These are phyloP conservation scores for Hygrophoropsis aurantiaca DNA, from an alignment of 768 basidiomycete species.

Conservation along the genomic window DNA sequence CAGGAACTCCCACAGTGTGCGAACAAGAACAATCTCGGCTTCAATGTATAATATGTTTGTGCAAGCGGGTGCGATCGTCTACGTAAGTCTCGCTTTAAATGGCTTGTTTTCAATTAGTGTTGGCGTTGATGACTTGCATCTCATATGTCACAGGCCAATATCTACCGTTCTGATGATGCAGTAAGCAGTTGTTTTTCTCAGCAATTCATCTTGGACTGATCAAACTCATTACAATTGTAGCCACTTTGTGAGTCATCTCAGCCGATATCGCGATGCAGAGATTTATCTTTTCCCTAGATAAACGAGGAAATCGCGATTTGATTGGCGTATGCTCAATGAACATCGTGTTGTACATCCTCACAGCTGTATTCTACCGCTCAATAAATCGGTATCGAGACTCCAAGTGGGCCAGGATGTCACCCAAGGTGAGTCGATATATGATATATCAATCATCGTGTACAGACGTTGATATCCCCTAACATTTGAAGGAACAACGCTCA, in stretches of 20 bases:
- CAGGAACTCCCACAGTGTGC: conserved; percentile 59
- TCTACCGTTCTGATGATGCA: conserved; percentile 54
- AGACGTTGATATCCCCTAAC: conserved; percentile 29
- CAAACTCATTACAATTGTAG: background rate
- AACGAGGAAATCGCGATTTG: conserved; percentile 56
- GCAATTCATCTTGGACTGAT: background rate
- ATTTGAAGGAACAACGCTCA: conserved; percentile 47
- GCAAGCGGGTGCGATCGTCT: conserved; percentile 53
- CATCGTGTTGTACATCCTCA: conserved; percentile 48
- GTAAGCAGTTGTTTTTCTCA: conserved; percentile 17
- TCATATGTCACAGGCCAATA: conserved; percentile 42
- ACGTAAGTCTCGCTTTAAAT: conserved; percentile 29
- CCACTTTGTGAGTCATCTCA: conserved; percentile 21
- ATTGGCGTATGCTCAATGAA: conserved; percentile 57
- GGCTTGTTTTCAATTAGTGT: too few species aligned
- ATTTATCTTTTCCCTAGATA: conserved; percentile 37
- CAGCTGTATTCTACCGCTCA: conserved; percentile 54
- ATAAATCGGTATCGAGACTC: conserved; percentile 48
- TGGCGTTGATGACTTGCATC: too few species aligned
- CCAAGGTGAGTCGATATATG: too few species aligned
- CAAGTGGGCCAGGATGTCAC: conserved; percentile 51
- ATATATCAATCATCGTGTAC: conserved; percentile 17
- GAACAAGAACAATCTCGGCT: conserved; percentile 46
- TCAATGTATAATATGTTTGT: conserved; percentile 65
- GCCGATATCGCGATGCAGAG: background rate